Evolutionary conservation across 129 eudicot genomes (phyloP).

Genomic region (Flaveria bidentis): DNA sequence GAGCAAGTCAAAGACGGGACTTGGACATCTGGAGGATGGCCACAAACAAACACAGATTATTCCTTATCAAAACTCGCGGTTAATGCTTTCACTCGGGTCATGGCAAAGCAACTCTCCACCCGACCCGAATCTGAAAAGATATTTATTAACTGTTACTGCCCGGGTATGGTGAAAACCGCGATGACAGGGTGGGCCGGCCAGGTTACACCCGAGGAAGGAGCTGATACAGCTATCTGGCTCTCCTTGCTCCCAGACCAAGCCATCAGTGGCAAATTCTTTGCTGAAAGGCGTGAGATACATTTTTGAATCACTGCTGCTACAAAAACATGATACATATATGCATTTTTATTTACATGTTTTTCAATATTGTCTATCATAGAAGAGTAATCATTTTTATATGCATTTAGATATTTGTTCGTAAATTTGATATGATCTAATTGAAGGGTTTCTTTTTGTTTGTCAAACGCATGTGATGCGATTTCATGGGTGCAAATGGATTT

Average conservation of each 20-base stretch:
- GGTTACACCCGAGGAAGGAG: constrained; percentile 74
- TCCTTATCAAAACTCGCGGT: constrained; percentile 81
- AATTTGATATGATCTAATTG: neutral
- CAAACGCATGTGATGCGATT: no score
- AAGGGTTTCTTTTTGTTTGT: neutral
- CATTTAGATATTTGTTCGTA: constrained; percentile 2
- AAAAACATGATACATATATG: neutral
- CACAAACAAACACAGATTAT: constrained; percentile 74
- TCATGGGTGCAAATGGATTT: no score
- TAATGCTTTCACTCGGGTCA: constrained; percentile 68
- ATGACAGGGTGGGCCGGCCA: constrained; percentile 91
- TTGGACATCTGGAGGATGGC: constrained; percentile 85
- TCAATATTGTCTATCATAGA: neutral
- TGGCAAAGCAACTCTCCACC: constrained; percentile 51
- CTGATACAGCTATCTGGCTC: constrained; percentile 92
- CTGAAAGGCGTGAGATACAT: constrained; percentile 88
- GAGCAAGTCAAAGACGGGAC: constrained; percentile 82
- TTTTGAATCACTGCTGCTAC: constrained; percentile 40
- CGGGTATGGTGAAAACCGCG: constrained; percentile 97
- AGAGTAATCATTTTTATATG: neutral
- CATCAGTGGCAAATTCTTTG: constrained; percentile 74
- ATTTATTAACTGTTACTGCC: constrained; percentile 76
- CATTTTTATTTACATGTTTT: neutral
- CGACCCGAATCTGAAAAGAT: constrained; percentile 70
- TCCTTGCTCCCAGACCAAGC: constrained; percentile 72